Evolutionary conservation across 2,329 filamentous ascomycete genomes (phyloP).

Genomic region (Aaosphaeria arxii): DNA sequence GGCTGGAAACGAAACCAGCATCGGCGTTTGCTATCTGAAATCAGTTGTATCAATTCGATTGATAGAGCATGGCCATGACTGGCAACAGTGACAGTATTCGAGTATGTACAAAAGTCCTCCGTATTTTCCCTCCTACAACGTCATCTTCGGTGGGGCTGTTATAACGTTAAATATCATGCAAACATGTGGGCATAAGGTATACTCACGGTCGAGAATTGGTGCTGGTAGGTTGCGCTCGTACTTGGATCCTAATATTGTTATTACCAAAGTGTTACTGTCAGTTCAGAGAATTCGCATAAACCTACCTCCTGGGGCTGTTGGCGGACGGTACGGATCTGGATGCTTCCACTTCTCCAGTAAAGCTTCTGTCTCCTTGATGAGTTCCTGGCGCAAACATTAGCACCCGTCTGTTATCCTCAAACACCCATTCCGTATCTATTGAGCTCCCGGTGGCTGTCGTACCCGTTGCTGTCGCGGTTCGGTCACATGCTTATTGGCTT

Average conservation of each 20-base stretch:
- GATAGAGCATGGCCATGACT: too few relatives aligned
- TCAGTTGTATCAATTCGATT: too few relatives aligned
- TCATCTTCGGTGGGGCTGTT: slow-evolving; percentile 36
- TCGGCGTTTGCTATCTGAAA: too few relatives aligned
- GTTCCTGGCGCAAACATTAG: slow-evolving; percentile 52
- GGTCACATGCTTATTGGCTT: slow-evolving; percentile 81
- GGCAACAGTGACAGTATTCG: neutral
- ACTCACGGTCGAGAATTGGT: slow-evolving; percentile 78
- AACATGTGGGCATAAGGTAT: neutral
- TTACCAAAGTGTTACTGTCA: neutral
- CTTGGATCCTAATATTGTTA: slow-evolving; percentile 69
- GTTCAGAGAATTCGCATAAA: neutral
- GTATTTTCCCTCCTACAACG: slow-evolving; percentile 17
- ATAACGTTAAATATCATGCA: neutral
- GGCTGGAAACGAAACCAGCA: too few relatives aligned
- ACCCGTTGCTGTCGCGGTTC: slow-evolving; percentile 87
- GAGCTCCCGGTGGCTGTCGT: slow-evolving; percentile 61
- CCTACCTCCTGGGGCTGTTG: slow-evolving; percentile 88
- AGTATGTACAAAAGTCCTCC: slow-evolving; percentile 2
- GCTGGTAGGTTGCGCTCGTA: slow-evolving; percentile 89
- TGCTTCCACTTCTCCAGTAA: slow-evolving; percentile 94
- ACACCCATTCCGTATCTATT: slow-evolving; percentile 12
- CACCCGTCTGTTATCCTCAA: too few relatives aligned
- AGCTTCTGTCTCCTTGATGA: slow-evolving; percentile 85
- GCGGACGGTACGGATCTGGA: slow-evolving; percentile 85